Conservation (phyloP, 768 basidiomycete species). For the Lactarius pseudohatsudake region DNA sequence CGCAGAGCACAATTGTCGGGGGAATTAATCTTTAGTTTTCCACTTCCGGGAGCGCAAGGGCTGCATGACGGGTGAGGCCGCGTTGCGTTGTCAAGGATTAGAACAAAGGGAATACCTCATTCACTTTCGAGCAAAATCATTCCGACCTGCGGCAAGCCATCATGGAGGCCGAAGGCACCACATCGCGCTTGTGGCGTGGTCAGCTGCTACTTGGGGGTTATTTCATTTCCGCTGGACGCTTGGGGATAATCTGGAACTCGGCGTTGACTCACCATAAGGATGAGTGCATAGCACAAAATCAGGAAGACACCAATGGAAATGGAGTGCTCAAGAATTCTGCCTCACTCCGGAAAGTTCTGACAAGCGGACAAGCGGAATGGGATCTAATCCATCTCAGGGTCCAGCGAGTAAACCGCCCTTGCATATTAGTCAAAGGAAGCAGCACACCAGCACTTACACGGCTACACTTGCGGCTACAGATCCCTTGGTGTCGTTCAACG, state of each 20-base stretch:
- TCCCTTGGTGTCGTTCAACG: conserved; percentile 9
- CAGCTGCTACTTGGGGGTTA: conserved; percentile 17
- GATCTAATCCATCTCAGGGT: conserved; percentile 3
- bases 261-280: conserved; percentile 13
- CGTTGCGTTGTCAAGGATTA: conserved; percentile 6
- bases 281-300: conserved; percentile 1
- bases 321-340: conserved; percentile 1
- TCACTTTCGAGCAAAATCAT: conserved; percentile 2
- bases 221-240: conserved; percentile 21
- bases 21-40: conserved; percentile 1
- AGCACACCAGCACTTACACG: background rate
- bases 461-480: too few relatives aligned
- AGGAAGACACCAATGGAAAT: conserved; percentile 17
- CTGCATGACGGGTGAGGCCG: background rate
- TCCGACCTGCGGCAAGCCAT: conserved; percentile 6
- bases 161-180: conserved; percentile 15
- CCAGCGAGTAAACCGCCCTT: background rate
- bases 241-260: conserved; percentile 13
- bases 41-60: conserved; percentile 3
- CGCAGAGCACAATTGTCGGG: background rate
- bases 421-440: conserved; percentile 23
- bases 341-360: conserved; percentile 7
- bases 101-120: background rate
- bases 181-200: conserved; percentile 26
- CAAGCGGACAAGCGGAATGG: conserved; percentile 1